A percentile compares a stretch with the other conserved stretches of the same genome.
Evolutionary conservation across 2,329 filamentous ascomycete genomes (phyloP).

Genomic region (Cladophialophora psammophila): DNA sequence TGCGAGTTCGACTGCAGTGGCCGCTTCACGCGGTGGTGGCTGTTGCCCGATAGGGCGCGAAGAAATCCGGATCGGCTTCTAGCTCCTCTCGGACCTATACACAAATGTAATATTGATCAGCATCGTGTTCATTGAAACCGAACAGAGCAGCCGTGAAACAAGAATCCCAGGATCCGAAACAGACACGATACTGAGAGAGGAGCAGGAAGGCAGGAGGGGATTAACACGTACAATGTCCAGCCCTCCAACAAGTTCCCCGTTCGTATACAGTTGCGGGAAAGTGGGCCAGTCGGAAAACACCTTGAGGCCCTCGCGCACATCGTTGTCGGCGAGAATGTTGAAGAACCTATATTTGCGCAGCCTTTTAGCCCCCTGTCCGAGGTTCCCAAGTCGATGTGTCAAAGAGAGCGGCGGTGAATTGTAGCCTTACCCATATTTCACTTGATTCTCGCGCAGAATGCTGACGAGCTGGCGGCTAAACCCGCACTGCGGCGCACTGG

Average conservation of each 20-base stretch:
- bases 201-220: slow-evolving; percentile 11
- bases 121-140: not conserved
- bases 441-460: slow-evolving; percentile 83
- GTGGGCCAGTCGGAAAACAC: slow-evolving; percentile 99
- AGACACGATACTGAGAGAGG: not conserved
- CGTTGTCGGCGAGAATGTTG: slow-evolving; percentile 97
- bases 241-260: slow-evolving; percentile 88
- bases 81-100: slow-evolving; percentile 90
- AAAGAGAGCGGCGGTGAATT: not conserved
- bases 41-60: slow-evolving; percentile 71
- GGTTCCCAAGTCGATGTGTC: not conserved
- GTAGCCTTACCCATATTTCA: slow-evolving; percentile 73
- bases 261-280: slow-evolving; percentile 92
- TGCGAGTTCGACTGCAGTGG: not conserved
- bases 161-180: not conserved
- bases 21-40: slow-evolving; percentile 30
- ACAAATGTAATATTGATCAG: slow-evolving; percentile 14
- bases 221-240: slow-evolving; percentile 85
- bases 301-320: slow-evolving; percentile 95
- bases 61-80: slow-evolving; percentile 80
- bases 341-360: slow-evolving; percentile 71
- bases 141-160: not conserved
- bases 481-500: slow-evolving; percentile 84
- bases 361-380: not conserved
- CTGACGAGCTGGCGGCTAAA: slow-evolving; percentile 91